Conservation (phyloP, 1,284 basidiomycete species). For the Boletus chippewaensis region DNA sequence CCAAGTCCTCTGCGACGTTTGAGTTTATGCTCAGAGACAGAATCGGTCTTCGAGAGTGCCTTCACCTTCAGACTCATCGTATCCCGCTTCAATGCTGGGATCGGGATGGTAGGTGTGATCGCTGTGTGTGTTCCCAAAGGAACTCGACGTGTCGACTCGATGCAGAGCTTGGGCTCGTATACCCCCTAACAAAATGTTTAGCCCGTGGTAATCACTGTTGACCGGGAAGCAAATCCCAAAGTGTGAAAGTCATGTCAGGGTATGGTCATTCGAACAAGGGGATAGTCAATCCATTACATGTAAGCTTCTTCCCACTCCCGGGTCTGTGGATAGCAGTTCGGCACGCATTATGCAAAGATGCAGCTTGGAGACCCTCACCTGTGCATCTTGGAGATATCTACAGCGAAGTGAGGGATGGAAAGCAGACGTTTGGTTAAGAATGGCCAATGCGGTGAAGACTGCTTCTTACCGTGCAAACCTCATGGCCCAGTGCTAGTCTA, state of each 20-base stretch:
- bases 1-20: slow-evolving; percentile 5
- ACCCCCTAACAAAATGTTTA: slow-evolving; percentile 61
- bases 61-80: slow-evolving; percentile 11
- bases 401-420: neutral
- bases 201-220: slow-evolving; percentile 60
- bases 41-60: neutral
- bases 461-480: slow-evolving; percentile 48
- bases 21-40: neutral
- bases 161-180: slow-evolving; percentile 35
- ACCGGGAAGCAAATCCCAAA: neutral
- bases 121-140: slow-evolving; percentile 7
- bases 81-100: slow-evolving; percentile 1
- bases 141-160: slow-evolving; percentile 23
- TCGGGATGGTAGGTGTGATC: neutral
- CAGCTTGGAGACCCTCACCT: slow-evolving; percentile 37
- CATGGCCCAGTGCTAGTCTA: slow-evolving; percentile 31
- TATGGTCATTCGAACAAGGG: neutral
- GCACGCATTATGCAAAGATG: neutral
- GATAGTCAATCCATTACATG: slow-evolving; percentile 45
- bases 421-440: slow-evolving; percentile 7
- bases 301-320: slow-evolving; percentile 81
- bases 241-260: slow-evolving; percentile 2
- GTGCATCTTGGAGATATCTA: slow-evolving; percentile 65
- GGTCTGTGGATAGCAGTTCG: slow-evolving; percentile 38
- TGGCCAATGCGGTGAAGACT: neutral